phyloP scores from a whole-genome alignment of 306 rosid species.

The Citrullus mucosospermus region DNA sequence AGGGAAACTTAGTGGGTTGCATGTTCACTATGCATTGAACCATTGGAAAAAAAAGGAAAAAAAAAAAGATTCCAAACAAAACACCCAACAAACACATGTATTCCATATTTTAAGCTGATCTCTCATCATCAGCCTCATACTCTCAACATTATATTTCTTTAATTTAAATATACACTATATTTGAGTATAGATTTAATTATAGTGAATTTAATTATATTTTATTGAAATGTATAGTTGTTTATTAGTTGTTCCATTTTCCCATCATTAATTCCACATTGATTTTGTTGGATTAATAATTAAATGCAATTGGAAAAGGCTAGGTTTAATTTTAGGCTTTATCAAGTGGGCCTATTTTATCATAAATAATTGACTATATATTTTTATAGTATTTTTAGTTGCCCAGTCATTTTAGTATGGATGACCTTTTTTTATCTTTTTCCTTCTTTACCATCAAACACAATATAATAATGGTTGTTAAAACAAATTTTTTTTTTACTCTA shows the following conservation, averaged over 20 bases:
- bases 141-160: not conserved
- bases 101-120: not conserved
- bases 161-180: not conserved
- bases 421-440: too few species aligned
- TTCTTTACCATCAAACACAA: too few species aligned
- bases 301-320: not conserved
- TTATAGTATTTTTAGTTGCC: too few species aligned
- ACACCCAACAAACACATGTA: not conserved
- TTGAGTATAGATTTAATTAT: not conserved
- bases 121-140: conserved; percentile 1
- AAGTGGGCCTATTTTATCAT: not conserved
- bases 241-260: not conserved
- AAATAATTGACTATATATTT: too few species aligned
- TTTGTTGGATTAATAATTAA: not conserved
- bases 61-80: not conserved
- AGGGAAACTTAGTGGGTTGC: not conserved
- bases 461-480: too few species aligned
- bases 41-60: not conserved
- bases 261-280: not conserved
- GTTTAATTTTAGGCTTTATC: not conserved
- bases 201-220: not conserved
- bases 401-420: too few species aligned
- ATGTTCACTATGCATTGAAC: not conserved
- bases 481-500: too few species aligned
- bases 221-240: not conserved